Base-by-base conservation (phyloP, 225 moss, liverwort and hornwort genomes). In the Neckera pumila region DNA sequence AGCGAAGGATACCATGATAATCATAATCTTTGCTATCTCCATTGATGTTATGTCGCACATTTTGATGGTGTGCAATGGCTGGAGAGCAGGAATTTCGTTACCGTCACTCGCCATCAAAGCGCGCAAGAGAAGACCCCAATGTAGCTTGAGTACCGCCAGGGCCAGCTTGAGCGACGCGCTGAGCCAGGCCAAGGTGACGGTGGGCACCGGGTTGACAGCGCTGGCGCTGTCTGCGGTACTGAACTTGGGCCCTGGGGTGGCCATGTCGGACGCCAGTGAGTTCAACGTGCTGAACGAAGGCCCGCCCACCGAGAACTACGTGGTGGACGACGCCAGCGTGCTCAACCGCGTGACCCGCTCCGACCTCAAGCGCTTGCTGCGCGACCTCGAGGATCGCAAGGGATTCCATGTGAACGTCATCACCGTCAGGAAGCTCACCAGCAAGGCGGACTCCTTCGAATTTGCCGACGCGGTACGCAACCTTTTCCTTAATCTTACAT, bases 311-410 rank as follows among this genome's bases (percentile, higher is more conserved):
- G 95, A 98, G 61, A 92, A 62, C 43, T 97, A 88, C 88, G 94
- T 97, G 19, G 92, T 96, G 84, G 99, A 99, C 88, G 99, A 99
- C 62, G 99, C 99, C 40, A 90, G 79, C 40, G 99, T 99, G 88
- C 91, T 99, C 84, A 99, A 96, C 91, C 99, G 99, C 36, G 99
- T 99, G 30, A 99, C 99, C 28, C 96, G 88, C 87, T 95, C 97
- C 23, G 99, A 99, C 88, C 89, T 99, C 83, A 99, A 94, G 90
- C 90, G 93, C 66, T 42, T 96, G 88, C 85, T 99, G 87, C 80
- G 92, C 42, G 96, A 99, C n/a, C 88, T 97, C 69, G 99, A 99
- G 87, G 96, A 94, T 36, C 87, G 92, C 36, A 94, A 96, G 78
- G 97, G 97, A 38, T 99, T 89, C 81, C 97, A 92, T 92, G 79